Evolutionary conservation across 108 stramenopile genomes (phyloP).

Genomic region (Craspedostauros australis): DNA sequence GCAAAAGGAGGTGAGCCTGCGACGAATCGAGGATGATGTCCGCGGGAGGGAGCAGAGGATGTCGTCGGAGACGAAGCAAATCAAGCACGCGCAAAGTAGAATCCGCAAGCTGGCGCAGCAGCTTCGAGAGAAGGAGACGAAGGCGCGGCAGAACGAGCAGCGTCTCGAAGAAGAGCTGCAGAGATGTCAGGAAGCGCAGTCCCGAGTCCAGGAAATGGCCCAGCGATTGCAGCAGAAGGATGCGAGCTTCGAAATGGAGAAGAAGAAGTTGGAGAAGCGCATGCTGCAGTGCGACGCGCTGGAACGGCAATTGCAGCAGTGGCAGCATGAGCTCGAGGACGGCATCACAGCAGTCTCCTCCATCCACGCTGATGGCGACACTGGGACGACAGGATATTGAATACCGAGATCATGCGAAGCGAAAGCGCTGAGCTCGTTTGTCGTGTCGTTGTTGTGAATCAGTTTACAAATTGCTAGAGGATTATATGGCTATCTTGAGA

Average conservation of each 20-base stretch:
- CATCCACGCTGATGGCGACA: no score
- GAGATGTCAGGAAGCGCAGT: constrained; percentile 27
- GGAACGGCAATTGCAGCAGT: constrained; percentile 24
- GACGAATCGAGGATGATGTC: constrained; percentile 25
- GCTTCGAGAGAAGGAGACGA: constrained; percentile 18
- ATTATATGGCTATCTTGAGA: no score
- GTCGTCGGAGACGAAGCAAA: constrained; percentile 5
- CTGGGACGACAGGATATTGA: no score
- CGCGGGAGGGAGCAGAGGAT: constrained; percentile 15
- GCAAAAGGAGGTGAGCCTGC: constrained; percentile 12
- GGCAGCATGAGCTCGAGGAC: constrained; percentile 31
- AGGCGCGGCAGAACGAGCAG: constrained; percentile 9
- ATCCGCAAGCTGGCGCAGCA: constrained; percentile 21
- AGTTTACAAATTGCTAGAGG: no score
- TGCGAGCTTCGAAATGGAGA: constrained; percentile 16
- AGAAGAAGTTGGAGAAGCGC: constrained; percentile 11
- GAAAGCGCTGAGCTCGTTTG: no score
- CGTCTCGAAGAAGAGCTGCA: constrained; percentile 16
- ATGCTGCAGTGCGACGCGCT: constrained; percentile 28
- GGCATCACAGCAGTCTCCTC: no score
- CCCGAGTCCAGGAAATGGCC: constrained; percentile 27
- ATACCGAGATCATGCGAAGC: no score
- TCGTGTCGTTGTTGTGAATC: no score
- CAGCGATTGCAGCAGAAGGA: constrained; percentile 23
- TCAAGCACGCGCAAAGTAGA: constrained; percentile 11